These are phyloP conservation scores for Aspergillus olivimuriae DNA, from an alignment of 495 filamentous ascomycete species.

Conservation along the genomic window DNA sequence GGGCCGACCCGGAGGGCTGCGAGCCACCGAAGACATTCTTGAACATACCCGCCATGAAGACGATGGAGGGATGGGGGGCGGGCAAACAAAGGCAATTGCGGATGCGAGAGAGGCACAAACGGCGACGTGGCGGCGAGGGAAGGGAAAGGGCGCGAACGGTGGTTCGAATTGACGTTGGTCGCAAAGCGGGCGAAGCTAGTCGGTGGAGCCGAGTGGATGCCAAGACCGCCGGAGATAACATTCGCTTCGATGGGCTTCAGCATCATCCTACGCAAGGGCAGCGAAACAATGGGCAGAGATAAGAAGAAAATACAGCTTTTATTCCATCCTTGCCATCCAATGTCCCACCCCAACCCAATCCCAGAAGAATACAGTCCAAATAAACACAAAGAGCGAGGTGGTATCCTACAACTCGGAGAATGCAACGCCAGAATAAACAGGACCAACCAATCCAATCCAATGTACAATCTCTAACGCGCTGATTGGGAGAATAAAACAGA, in stretches of 20 bases:
- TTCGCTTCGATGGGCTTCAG: too few relatives aligned
- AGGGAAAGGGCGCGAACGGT: slow-evolving; percentile 13
- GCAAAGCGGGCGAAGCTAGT: slow-evolving; percentile 14
- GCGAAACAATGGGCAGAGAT: too few relatives aligned
- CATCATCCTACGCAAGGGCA: too few relatives aligned
- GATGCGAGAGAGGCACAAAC: slow-evolving; percentile 3
- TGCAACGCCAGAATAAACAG: slow-evolving; percentile 12
- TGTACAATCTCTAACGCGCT: slow-evolving; percentile 11
- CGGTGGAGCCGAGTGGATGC: slow-evolving; percentile 14
- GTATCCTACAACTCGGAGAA: slow-evolving; percentile 16
- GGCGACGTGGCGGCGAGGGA: slow-evolving; percentile 18
- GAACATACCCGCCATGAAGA: slow-evolving; percentile 64
- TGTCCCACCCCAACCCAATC: slow-evolving; percentile 2
- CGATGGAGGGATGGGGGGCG: slow-evolving; percentile 3
- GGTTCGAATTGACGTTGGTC: slow-evolving; percentile 22
- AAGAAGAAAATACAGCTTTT: slow-evolving; percentile 7
- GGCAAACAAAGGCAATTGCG: background rate
- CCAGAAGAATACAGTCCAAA: slow-evolving; percentile 3
- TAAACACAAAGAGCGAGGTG: slow-evolving; percentile 11
- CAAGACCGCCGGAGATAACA: slow-evolving; percentile 2
- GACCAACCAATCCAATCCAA: slow-evolving; percentile 4
- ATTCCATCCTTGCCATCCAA: background rate
- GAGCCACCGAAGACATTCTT: slow-evolving; percentile 62
- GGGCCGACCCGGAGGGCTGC: slow-evolving; percentile 46
- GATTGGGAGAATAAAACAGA: slow-evolving; percentile 5